These are phyloP conservation scores for Logfia minima DNA, from an alignment of 129 eudicot species.

Conservation along the genomic window DNA sequence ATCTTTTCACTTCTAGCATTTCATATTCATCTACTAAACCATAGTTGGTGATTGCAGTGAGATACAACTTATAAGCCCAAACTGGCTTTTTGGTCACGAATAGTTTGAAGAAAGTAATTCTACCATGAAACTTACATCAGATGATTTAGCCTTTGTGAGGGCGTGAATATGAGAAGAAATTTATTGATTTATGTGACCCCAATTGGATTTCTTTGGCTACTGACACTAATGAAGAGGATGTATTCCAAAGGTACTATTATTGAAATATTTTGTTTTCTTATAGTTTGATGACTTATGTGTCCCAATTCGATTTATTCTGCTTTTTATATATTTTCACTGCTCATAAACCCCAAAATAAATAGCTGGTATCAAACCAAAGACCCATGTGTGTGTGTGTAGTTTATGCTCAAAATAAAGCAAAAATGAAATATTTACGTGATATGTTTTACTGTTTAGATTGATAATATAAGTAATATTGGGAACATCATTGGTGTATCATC, in stretches of 20 bases:
- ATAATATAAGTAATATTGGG: neutral
- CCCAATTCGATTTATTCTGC: neutral
- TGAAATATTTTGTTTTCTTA: neutral
- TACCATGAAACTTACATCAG: constrained; percentile 44
- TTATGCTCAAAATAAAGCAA: neutral
- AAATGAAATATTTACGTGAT: neutral
- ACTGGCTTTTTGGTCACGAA: constrained; percentile 96
- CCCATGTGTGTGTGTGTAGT: neutral
- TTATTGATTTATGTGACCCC: constrained; percentile 54
- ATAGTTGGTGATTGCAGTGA: constrained; percentile 55
- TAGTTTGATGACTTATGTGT: neutral
- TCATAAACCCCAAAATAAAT: neutral
- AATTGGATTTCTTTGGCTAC: constrained; percentile 59
- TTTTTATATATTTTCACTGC: neutral
- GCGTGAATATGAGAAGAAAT: constrained; percentile 44
- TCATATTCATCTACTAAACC: neutral
- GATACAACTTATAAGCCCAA: constrained; percentile 94
- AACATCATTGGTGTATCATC: neutral
- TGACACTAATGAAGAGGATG: constrained; percentile 64
- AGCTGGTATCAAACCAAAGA: neutral
- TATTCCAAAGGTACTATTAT: constrained; percentile 59
- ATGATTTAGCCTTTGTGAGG: constrained; percentile 44
- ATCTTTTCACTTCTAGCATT: neutral
- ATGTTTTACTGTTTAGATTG: neutral
- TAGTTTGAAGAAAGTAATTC: constrained; percentile 58